Evolutionary conservation across 2,329 filamentous ascomycete species (phyloP).

Genomic region (Colletotrichum filicis): DNA sequence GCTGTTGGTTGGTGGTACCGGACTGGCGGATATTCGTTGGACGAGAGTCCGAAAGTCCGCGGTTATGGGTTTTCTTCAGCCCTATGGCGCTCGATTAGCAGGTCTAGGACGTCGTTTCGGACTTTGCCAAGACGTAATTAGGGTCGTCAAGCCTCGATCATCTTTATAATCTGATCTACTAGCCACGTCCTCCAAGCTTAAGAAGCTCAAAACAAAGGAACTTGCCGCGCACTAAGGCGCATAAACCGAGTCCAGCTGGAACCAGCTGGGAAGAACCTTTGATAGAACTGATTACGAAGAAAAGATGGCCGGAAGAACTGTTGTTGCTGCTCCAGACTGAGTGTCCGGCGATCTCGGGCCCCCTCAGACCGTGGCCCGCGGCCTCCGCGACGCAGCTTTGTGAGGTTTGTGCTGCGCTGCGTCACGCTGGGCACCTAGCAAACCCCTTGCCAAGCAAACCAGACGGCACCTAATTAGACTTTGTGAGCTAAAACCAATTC

Average conservation of each 20-base stretch:
- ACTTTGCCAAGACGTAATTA: background rate
- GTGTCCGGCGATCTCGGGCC: background rate
- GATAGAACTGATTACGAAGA: background rate
- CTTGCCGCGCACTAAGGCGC: too few relatives aligned
- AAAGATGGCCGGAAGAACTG: background rate
- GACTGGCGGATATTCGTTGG: background rate
- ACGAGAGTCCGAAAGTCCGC: conserved; percentile 6
- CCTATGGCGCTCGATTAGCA: background rate
- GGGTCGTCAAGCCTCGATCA: background rate
- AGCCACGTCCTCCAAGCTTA: too few relatives aligned
- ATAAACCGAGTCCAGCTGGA: background rate
- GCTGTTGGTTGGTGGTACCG: background rate
- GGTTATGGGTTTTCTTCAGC: background rate
- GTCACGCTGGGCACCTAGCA: background rate
- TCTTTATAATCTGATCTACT: too few relatives aligned
- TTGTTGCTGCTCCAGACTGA: background rate
- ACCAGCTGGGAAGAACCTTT: background rate
- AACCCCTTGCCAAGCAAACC: background rate
- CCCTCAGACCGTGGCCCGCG: background rate
- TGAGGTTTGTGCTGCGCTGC: background rate
- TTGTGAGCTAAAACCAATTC: background rate
- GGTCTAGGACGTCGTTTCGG: background rate
- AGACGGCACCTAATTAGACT: background rate
- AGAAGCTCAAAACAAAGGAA: too few relatives aligned
- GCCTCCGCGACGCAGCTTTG: background rate